Evolutionary conservation across 768 basidiomycete species (phyloP), one percentile per base, ranked within the genome.

Genomic region (Auricularia cornea): DNA sequence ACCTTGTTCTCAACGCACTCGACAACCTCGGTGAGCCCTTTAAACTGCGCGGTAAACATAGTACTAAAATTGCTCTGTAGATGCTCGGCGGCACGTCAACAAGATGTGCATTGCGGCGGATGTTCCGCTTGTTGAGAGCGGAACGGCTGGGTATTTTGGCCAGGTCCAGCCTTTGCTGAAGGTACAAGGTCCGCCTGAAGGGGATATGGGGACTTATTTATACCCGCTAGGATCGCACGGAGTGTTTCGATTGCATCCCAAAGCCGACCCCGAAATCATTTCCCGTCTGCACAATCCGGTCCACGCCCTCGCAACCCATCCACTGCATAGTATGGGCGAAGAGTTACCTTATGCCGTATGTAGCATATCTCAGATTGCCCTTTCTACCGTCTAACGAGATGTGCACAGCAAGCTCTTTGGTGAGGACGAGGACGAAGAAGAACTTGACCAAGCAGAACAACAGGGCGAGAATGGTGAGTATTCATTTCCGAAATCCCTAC

Each of bases 321-420:
- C 97, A 99, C 70, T 99, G 96, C 70, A 98, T 99, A 59, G 95
- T 98, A 2, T 99, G 97, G 97, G 94, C 93, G 32, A 99, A 98
- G 74, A 94, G 86, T 63, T 98, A 98, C 77, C 85, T 99, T 14
- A 83, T 98, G 69, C 87, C 90, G 95, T 92, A 68, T 71, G 89
- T 76, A 14, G 11, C 3, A 23, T 29, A 35, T 30, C 57, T 59
- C 31, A 16, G 12, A n/a, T n/a, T n/a, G 56, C 41, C 11, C 68
- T 41, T 29, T 23, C 23, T 48, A 33, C 12, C 23, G 38, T 33
- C 65, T 54, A 48, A 48, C 61, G 31, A 59, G 59, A 35, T 56
- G 11, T 54, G 23, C 32, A 10, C 67, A 97, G 94, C 20, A 94
- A 98, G 74, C 75, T 99, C 10, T 98, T 98, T 67, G 97, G 97